A percentile compares a stretch with the other conserved stretches of the same genome.
Evolutionary conservation across 805 yeast species (phyloP).

Genomic region (Jamesozyma hellenica): DNA sequence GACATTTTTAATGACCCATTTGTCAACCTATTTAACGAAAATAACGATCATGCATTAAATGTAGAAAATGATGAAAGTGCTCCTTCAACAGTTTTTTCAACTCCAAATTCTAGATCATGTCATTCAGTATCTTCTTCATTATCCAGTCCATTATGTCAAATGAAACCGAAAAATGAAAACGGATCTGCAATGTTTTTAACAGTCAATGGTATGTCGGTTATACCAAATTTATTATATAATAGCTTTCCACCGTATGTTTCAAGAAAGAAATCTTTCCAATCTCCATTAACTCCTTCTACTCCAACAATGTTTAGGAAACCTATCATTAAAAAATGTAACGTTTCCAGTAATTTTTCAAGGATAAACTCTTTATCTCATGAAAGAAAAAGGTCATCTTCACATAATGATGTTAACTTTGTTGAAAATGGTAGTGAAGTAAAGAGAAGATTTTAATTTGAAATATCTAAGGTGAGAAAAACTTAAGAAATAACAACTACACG

Average conservation of each 20-base stretch:
- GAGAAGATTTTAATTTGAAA: conserved; percentile 1
- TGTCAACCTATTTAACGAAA: background rate
- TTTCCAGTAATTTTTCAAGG: background rate
- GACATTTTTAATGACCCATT: conserved; percentile 6
- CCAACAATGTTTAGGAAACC: conserved; percentile 6
- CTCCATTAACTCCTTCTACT: conserved; percentile 21
- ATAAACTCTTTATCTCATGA: conserved; percentile 10
- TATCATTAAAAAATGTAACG: background rate
- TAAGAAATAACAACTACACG: too few relatives aligned
- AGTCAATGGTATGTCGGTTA: background rate
- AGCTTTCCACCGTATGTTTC: conserved; percentile 5
- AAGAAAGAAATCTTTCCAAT: conserved; percentile 10
- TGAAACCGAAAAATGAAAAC: background rate
- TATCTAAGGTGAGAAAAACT: too few relatives aligned
- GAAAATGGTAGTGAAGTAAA: conserved; percentile 12
- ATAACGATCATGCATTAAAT: background rate
- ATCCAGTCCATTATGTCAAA: conserved; percentile 1
- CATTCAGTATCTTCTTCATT: conserved; percentile 1
- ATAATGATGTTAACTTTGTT: conserved; percentile 21
- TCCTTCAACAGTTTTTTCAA: conserved; percentile 2
- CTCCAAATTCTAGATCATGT: conserved; percentile 2
- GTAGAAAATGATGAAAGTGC: background rate
- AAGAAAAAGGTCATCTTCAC: conserved; percentile 20
- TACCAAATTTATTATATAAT: background rate
- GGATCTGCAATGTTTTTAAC: background rate